A percentile compares a stretch with the other conserved stretches of the same genome.
Conservation (phyloP, 148 eudicot species). For the Chenopodium album region DNA sequence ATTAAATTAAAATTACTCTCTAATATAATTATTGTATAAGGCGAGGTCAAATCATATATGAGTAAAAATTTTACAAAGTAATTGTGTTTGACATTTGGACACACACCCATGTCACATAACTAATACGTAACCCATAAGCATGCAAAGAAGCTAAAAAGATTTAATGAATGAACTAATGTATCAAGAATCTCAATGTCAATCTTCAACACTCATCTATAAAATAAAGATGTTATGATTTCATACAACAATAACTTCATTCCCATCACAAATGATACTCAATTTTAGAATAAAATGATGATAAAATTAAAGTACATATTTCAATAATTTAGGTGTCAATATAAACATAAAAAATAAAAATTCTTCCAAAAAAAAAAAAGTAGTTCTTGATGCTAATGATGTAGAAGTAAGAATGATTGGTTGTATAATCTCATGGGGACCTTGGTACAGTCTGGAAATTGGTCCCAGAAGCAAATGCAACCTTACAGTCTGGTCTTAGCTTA, state of each 20-base stretch:
- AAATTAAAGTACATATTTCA: background rate
- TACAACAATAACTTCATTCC: background rate
- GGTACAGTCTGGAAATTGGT: constrained; percentile 31
- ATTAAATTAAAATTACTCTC: too few species aligned
- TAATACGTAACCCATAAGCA: too few species aligned
- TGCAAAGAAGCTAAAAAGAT: too few species aligned
- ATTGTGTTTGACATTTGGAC: too few species aligned
- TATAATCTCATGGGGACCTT: constrained; percentile 11
- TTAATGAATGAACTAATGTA: too few species aligned
- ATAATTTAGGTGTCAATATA: too few species aligned
- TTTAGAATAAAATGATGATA: background rate
- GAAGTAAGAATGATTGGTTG: constrained; percentile 19
- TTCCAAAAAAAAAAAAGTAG: too few species aligned
- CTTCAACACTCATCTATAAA: background rate
- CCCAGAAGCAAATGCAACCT: constrained; percentile 21
- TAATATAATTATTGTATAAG: too few species aligned
- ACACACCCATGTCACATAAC: too few species aligned
- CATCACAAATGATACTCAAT: background rate
- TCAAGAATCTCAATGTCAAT: background rate
- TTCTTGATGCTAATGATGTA: background rate
- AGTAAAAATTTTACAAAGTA: too few species aligned
- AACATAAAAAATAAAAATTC: too few species aligned
- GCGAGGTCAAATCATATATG: too few species aligned
- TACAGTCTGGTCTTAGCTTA: constrained; percentile 27
- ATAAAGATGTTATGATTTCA: constrained; percentile 2